Conservation (phyloP, 208 protist genomes). For the Porcisia deanei region DNA sequence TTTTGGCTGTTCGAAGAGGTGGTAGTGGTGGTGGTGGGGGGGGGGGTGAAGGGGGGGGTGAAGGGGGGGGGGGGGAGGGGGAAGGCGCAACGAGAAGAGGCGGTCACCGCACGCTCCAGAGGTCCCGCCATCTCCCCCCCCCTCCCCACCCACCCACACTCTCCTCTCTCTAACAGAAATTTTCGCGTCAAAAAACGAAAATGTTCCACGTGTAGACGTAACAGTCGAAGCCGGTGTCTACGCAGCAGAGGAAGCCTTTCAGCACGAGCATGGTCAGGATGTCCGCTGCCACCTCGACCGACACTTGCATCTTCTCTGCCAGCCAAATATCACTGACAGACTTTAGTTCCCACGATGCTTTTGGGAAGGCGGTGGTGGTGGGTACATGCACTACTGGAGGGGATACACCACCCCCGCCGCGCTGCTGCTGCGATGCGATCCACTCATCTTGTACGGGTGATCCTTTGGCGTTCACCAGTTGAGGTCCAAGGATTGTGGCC, state of each 20-base stretch:
- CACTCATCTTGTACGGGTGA: slow-evolving; percentile 23
- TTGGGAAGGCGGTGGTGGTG: slow-evolving; percentile 43
- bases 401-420: background rate
- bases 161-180: background rate
- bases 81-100: no score
- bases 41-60: no score
- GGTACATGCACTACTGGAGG: slow-evolving; percentile 24
- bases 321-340: slow-evolving; percentile 70
- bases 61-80: no score
- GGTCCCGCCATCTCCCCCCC: no score
- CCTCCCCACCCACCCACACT: background rate
- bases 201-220: slow-evolving; percentile 84
- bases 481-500: slow-evolving; percentile 51
- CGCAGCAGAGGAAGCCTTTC: slow-evolving; percentile 67
- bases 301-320: slow-evolving; percentile 52
- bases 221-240: slow-evolving; percentile 73
- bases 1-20: no score
- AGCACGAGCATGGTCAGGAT: slow-evolving; percentile 50
- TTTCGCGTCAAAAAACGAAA: slow-evolving; percentile 55
- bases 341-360: slow-evolving; percentile 30
- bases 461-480: slow-evolving; percentile 29
- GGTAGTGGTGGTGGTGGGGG: no score
- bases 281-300: slow-evolving; percentile 58
- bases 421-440: background rate
- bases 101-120: no score